Evolutionary conservation across 2,329 filamentous ascomycete genomes (phyloP).

Genomic region (Ophidiomyces ophidiicola): DNA sequence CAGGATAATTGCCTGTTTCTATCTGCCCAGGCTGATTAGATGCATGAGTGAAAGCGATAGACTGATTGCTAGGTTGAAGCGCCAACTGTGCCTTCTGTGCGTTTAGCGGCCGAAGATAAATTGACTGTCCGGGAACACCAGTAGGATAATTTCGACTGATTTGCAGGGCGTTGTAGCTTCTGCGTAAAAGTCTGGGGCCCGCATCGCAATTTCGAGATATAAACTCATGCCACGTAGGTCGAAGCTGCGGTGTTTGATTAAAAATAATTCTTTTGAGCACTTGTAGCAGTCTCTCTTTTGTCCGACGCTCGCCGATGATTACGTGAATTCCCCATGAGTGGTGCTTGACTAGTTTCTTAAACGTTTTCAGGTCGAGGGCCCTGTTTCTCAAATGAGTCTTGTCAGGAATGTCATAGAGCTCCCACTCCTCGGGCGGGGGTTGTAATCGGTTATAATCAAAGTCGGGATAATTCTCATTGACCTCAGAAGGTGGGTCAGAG

Average conservation of each 20-base stretch:
- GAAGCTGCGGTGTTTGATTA: slow-evolving; percentile 13
- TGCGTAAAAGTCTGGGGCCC: slow-evolving; percentile 13
- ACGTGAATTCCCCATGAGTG: slow-evolving; percentile 15
- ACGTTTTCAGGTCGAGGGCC: slow-evolving; percentile 7
- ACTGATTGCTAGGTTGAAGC: neutral
- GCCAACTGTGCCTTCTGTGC: neutral
- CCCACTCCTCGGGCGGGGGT: slow-evolving; percentile 11
- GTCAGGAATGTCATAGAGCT: slow-evolving; percentile 14
- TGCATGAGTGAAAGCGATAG: neutral
- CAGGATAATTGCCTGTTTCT: neutral
- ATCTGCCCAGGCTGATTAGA: neutral
- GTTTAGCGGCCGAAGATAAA: neutral
- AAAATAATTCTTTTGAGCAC: slow-evolving; percentile 14
- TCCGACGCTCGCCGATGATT: slow-evolving; percentile 11
- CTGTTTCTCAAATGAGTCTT: slow-evolving; percentile 12
- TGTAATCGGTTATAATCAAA: slow-evolving; percentile 11
- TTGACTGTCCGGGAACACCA: slow-evolving; percentile 6
- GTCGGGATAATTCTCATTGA: slow-evolving; percentile 12
- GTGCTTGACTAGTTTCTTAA: slow-evolving; percentile 12
- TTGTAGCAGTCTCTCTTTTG: slow-evolving; percentile 11
- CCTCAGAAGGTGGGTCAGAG: slow-evolving; percentile 7
- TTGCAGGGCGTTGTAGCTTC: slow-evolving; percentile 12
- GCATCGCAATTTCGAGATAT: slow-evolving; percentile 13
- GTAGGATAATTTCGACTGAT: slow-evolving; percentile 12
- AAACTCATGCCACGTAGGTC: slow-evolving; percentile 13